These are phyloP conservation scores for Candida khao-thaluensis DNA, from an alignment of 805 yeast genomes.

Conservation along the genomic window DNA sequence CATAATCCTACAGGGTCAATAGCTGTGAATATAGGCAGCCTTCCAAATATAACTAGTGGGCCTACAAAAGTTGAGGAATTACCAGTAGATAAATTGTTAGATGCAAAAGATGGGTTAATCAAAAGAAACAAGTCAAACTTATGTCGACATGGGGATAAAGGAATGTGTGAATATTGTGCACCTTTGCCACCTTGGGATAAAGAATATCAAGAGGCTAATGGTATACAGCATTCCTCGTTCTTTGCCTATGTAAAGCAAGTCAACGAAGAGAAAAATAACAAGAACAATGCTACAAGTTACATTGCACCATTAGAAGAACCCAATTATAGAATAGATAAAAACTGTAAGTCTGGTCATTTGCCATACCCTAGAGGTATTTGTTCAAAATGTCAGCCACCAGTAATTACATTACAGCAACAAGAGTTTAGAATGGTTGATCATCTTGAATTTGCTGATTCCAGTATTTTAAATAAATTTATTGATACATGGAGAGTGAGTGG, in stretches of 20 bases:
- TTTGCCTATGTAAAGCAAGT: constrained; percentile 78
- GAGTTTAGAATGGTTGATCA: constrained; percentile 95
- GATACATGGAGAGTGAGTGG: constrained; percentile 92
- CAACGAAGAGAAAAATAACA: constrained; percentile 64
- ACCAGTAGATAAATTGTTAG: constrained; percentile 65
- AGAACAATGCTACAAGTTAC: constrained; percentile 55
- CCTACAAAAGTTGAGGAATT: constrained; percentile 41
- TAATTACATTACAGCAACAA: constrained; percentile 89
- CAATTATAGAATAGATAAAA: constrained; percentile 57
- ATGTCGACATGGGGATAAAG: constrained; percentile 87
- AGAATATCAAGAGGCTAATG: constrained; percentile 67
- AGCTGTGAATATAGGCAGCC: not conserved
- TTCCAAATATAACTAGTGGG: constrained; percentile 1
- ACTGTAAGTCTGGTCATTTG: constrained; percentile 78
- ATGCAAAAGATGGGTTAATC: constrained; percentile 69
- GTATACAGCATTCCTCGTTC: constrained; percentile 84
- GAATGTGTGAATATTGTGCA: constrained; percentile 97
- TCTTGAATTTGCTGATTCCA: constrained; percentile 79
- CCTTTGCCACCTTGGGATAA: constrained; percentile 95
- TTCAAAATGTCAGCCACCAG: constrained; percentile 94
- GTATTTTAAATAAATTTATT: constrained; percentile 74
- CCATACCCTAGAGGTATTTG: constrained; percentile 97
- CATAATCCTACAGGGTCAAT: not conserved
- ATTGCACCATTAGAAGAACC: constrained; percentile 79
- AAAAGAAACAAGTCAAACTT: constrained; percentile 56